Conservation (phyloP, 1,284 basidiomycete genomes). For the Ceratobasidium papillatum region DNA sequence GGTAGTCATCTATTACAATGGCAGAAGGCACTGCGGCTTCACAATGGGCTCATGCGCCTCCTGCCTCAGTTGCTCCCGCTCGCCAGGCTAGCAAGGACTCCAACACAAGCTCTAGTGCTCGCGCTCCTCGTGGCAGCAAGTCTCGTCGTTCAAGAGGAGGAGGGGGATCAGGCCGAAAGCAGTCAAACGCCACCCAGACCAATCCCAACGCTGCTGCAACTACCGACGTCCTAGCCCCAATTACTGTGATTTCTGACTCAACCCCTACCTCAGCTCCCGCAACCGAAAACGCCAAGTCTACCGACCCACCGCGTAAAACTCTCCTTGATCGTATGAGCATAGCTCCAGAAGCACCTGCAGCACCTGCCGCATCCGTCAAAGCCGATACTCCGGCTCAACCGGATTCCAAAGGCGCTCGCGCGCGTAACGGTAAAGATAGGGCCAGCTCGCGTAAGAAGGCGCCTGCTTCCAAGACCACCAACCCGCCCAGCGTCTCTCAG, state of each 20-base stretch:
- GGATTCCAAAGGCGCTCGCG: constrained; percentile 19
- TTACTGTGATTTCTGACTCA: too few relatives aligned
- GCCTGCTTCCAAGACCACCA: constrained; percentile 25
- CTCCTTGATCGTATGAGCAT: constrained; percentile 28
- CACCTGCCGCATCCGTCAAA: constrained; percentile 12
- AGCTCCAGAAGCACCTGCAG: not conserved
- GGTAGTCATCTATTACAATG: constrained; percentile 5
- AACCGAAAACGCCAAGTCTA: not conserved
- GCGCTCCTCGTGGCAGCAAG: not conserved
- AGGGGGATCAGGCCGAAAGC: not conserved
- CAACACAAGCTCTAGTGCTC: not conserved
- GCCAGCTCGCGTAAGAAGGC: constrained; percentile 9
- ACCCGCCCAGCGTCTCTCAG: constrained; percentile 3
- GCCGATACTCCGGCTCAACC: constrained; percentile 20
- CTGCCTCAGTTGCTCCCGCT: constrained; percentile 7
- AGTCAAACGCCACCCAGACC: not conserved
- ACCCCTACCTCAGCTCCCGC: constrained; percentile 4
- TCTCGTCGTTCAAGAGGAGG: not conserved
- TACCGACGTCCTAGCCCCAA: not conserved
- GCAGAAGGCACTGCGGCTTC: constrained; percentile 35
- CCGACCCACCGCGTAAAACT: constrained; percentile 16
- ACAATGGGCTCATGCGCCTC: constrained; percentile 20
- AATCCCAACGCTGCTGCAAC: not conserved
- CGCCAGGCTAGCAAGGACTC: constrained; percentile 31
- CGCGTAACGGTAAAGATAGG: constrained; percentile 8